These are phyloP conservation scores for Linnemannia zychae DNA, from an alignment of 192 early-diverging fungal species.

Conservation along the genomic window DNA sequence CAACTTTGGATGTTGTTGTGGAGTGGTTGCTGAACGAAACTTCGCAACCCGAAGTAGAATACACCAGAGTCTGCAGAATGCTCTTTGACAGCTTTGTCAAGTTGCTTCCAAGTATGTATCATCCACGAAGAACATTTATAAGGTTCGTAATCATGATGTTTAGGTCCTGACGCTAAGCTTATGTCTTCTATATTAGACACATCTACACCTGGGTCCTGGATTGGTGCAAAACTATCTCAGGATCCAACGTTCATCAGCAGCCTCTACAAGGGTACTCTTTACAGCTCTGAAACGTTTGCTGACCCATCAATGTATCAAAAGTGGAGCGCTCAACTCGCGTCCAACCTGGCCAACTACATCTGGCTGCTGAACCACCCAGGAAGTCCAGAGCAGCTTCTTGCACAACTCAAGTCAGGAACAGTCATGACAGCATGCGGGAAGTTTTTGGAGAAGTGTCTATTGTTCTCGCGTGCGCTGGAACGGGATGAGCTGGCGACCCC, in stretches of 20 bases:
- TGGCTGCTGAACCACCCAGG: conserved; percentile 47
- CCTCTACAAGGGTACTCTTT: conserved; percentile 4
- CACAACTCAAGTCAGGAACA: conserved; percentile 5
- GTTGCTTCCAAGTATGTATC: conserved; percentile 58
- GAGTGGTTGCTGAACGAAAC: conserved; percentile 73
- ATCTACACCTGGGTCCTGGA: conserved; percentile 33
- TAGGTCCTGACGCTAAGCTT: background rate
- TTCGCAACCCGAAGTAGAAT: conserved; percentile 62
- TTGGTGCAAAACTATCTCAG: conserved; percentile 23
- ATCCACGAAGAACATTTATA: background rate
- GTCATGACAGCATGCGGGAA: conserved; percentile 15
- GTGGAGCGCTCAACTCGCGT: conserved; percentile 52
- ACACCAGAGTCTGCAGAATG: conserved; percentile 73
- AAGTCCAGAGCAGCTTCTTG: conserved; percentile 9
- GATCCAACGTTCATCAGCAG: conserved; percentile 19
- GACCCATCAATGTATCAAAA: conserved; percentile 21
- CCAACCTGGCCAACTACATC: conserved; percentile 42
- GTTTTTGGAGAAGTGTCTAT: conserved; percentile 43
- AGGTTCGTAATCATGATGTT: background rate
- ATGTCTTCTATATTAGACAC: conserved; percentile 16
- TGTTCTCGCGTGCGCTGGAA: conserved; percentile 2
- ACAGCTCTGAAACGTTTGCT: conserved; percentile 8
- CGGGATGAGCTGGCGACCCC: conserved; percentile 1
- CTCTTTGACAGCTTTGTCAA: conserved; percentile 72
- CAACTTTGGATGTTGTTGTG: conserved; percentile 64